Evolutionary conservation across 2,329 filamentous ascomycete genomes (phyloP), one percentile per base, ranked within the genome.

Genomic region (Chaetomium sp.): DNA sequence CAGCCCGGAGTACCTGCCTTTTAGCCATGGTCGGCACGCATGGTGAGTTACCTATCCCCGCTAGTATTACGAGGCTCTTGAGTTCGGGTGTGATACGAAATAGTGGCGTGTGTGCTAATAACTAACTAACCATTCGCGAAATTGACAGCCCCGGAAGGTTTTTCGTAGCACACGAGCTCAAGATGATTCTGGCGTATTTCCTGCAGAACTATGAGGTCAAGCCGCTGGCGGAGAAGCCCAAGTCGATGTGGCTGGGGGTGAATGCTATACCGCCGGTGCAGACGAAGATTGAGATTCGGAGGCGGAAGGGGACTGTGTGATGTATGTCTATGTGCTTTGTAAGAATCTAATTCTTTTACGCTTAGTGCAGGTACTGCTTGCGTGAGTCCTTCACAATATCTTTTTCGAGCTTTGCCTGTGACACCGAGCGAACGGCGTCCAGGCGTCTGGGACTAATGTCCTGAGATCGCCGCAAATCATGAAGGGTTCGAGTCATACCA

Each of bases 11-110:
- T 76, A 80, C 60, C 64, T 83, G 19, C 70, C 76, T 0, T 85
- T 84, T 65, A 80, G 81, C 0, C 78, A 82, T 57, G 81, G 81
- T 6, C 70, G 76, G 58, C 79, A 84, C 64, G 78, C 76, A 2
- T 79, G 65, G 71, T 72, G 53, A 58, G 69, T 63, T 6, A 40
- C 37, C 37, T 12, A 9, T 12, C 37, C 37, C 37, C 37, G 19
- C 19, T 27, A 27, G 19, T 27, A 27, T 27, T 27, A 27, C 19
- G 19, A 27, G 19, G 19, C 19, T 27, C 19, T 27, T 27, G 19
- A 27, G 19, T 27, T 27, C 19, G 19, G 19, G 19, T 27, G 19
- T 27, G 19, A 27, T 27, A 27, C 19, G 19, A 27, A 27, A 27
- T 27, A 27, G 19, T 27, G 19, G 19, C 19, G 19, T 27, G 19